Percentiles rank a stretch among this genome's conserved stretches.
phyloP scores from a whole-genome alignment of 768 basidiomycete genomes.

The Collybiopsis confluens region DNA sequence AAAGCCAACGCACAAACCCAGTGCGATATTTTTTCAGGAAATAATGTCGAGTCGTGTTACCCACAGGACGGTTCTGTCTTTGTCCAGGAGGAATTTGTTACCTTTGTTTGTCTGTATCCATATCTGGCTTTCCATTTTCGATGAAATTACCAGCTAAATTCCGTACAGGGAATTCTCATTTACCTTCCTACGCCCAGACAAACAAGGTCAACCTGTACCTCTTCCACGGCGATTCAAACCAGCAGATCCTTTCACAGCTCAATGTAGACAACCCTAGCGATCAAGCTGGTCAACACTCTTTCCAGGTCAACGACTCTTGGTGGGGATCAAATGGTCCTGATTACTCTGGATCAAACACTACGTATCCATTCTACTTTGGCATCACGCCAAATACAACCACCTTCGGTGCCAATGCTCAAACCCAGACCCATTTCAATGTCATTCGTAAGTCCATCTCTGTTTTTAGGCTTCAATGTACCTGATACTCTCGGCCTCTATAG shows the following conservation, averaged over 20 bases:
- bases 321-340: slow-evolving; percentile 51
- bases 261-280: slow-evolving; percentile 43
- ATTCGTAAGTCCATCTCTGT: slow-evolving; percentile 58
- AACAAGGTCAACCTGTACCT: slow-evolving; percentile 74
- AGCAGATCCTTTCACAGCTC: slow-evolving; percentile 39
- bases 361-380: slow-evolving; percentile 76
- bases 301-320: slow-evolving; percentile 73
- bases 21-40: slow-evolving; percentile 59
- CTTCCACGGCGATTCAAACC: slow-evolving; percentile 63
- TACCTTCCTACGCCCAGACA: slow-evolving; percentile 60
- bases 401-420: slow-evolving; percentile 54
- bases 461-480: slow-evolving; percentile 8
- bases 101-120: slow-evolving; percentile 70
- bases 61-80: slow-evolving; percentile 53
- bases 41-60: slow-evolving; percentile 75
- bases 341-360: slow-evolving; percentile 48
- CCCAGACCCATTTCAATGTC: slow-evolving; percentile 73
- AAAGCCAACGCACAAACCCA: slow-evolving; percentile 38
- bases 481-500: slow-evolving; percentile 28
- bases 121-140: slow-evolving; percentile 11
- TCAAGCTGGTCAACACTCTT: slow-evolving; percentile 48
- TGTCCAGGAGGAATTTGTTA: slow-evolving; percentile 70
- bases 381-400: slow-evolving; percentile 56
- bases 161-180: slow-evolving; percentile 65
- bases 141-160: slow-evolving; percentile 14